phyloP scores from a whole-genome alignment of 75 land plant genomes.

The Pinus tabuliformis region DNA sequence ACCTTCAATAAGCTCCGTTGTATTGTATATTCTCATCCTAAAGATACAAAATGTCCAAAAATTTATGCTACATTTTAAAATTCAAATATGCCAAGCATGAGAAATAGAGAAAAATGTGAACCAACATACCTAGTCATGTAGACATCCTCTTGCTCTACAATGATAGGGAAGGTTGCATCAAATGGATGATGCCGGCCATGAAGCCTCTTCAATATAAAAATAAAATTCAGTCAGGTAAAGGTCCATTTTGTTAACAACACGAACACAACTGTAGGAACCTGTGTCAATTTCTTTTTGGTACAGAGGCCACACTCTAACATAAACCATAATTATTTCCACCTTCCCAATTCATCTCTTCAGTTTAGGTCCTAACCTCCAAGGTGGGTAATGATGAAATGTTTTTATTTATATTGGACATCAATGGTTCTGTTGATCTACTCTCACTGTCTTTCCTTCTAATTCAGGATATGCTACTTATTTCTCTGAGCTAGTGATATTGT shows the following conservation, averaged over 20 bases:
- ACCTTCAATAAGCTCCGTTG: conserved; percentile 23
- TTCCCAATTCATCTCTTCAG: too few relatives aligned
- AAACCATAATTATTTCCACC: conserved; percentile 20
- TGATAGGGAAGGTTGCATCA: conserved; percentile 23
- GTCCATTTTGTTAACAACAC: conserved; percentile 10
- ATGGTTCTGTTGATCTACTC: too few relatives aligned
- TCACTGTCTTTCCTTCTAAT: too few relatives aligned
- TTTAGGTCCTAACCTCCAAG: too few relatives aligned
- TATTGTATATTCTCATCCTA: background rate
- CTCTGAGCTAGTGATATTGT: too few relatives aligned
- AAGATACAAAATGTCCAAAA: background rate
- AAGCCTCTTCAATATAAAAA: conserved; percentile 15
- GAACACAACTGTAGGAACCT: conserved; percentile 16
- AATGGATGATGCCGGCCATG: conserved; percentile 19
- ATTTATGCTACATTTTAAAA: too few relatives aligned
- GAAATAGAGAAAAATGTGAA: background rate
- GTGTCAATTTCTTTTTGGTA: conserved; percentile 24
- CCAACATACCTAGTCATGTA: conserved; percentile 16
- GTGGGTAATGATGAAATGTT: too few relatives aligned
- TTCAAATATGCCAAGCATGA: background rate
- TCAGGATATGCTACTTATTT: too few relatives aligned
- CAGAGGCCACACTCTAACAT: conserved; percentile 28
- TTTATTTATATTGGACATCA: too few relatives aligned
- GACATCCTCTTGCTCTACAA: conserved; percentile 17
- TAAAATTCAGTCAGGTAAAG: conserved; percentile 11